phyloP scores from a whole-genome alignment of 345 rosid species.

The Kernera saxatilis region DNA sequence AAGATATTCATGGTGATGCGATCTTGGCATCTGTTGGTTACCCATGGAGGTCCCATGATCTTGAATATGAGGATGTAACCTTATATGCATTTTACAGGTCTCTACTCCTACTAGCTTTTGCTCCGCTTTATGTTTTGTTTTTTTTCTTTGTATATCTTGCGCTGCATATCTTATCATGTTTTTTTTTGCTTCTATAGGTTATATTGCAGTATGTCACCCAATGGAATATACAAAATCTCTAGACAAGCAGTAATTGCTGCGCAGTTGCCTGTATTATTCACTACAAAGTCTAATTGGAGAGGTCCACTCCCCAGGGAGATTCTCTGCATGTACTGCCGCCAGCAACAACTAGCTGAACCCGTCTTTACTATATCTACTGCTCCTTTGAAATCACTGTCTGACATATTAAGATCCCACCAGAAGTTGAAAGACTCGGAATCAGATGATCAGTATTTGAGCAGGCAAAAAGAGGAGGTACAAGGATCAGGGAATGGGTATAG shows the following conservation, averaged over 20 bases:
- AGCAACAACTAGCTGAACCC: slow-evolving; percentile 73
- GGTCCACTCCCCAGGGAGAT: slow-evolving; percentile 77
- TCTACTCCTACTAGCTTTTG: neutral
- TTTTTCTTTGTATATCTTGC: neutral
- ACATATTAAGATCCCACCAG: slow-evolving; percentile 42
- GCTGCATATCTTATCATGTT: neutral
- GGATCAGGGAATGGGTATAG: slow-evolving; percentile 25
- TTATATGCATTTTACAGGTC: slow-evolving; percentile 65
- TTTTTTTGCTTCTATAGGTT: slow-evolving; percentile 37
- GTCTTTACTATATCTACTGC: slow-evolving; percentile 34
- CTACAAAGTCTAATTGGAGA: slow-evolving; percentile 70
- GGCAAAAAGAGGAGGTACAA: slow-evolving; percentile 20
- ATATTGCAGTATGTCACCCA: slow-evolving; percentile 56
- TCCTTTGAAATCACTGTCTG: slow-evolving; percentile 40
- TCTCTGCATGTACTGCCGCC: slow-evolving; percentile 64
- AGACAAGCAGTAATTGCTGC: slow-evolving; percentile 61
- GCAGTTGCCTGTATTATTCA: slow-evolving; percentile 58
- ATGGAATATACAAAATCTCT: slow-evolving; percentile 72
- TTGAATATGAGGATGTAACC: slow-evolving; percentile 54
- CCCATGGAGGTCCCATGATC: slow-evolving; percentile 54
- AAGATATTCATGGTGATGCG: slow-evolving; percentile 64
- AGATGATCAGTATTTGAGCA: slow-evolving; percentile 8
- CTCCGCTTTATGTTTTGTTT: neutral
- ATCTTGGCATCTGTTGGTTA: slow-evolving; percentile 75
- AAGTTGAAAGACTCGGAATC: slow-evolving; percentile 38